Base-by-base conservation (phyloP, 768 basidiomycete genomes). In the Russula ochroleuca region DNA sequence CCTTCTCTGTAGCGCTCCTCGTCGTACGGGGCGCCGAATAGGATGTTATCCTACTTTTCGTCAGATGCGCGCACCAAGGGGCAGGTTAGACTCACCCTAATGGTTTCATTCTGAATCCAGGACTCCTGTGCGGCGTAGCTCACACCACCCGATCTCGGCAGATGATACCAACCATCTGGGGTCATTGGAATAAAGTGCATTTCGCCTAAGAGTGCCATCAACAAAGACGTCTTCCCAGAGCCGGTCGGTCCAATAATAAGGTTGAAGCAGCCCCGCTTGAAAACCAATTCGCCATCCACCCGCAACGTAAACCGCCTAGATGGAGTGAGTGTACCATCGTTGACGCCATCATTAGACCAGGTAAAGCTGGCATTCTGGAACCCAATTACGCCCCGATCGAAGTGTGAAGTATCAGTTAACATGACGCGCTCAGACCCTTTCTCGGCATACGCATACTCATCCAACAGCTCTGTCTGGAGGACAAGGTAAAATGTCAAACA, bases 71-170 rank as follows among this genome's bases (percentile, higher is more conserved):
- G 35, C 41, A 41, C 35, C 28, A 21, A 13, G 41, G 25, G 2
- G 13, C 6, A 21, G 38, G 9, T 50, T 5, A 8, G 13, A 59
- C 75, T 51, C 53, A 84, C 86, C 71, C 75, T 78, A 57, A 91
- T 88, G 0, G 88, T 90, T 63, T 87, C 88, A 67, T 91, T 92
- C 72, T 86, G 83, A 2, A 92, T 85, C 90, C 90, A 95, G 5
- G 88, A 85, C 70, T 92, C 90, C 72, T 95, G 92, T 3, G 87
- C 86, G 7, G 87, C 87, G 71, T 90, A 92, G 2, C 90, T 85
- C 43, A 94, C 80, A 6, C 91, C 90, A 1, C 79, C 79, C 4
- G 75, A 75, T 3, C 89, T 77, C 28, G 91, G 90, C 7, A 93
- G 80, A 65, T 82, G 84, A 73, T 80, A 88, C 80, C 83, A 87